Evolutionary conservation across 495 filamentous ascomycete genomes (phyloP).

Genomic region (Lindgomyces ingoldianus): DNA sequence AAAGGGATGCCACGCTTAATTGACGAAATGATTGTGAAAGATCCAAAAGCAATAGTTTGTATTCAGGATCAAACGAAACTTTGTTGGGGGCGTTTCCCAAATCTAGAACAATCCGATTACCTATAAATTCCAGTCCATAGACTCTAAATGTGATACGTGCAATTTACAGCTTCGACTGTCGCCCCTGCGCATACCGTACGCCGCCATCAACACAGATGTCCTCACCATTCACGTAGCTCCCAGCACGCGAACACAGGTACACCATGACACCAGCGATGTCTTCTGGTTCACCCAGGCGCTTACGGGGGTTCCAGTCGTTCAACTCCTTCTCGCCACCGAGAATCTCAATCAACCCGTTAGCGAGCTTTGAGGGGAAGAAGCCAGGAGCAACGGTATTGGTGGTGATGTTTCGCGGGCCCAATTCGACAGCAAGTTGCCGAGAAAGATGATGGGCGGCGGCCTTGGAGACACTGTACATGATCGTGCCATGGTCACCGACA

Average conservation of each 20-base stretch:
- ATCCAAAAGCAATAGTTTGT: too few species aligned
- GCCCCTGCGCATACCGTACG: slow-evolving; percentile 21
- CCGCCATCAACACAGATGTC: slow-evolving; percentile 44
- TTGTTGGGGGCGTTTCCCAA: too few species aligned
- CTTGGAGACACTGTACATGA: slow-evolving; percentile 51
- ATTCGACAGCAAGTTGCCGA: slow-evolving; percentile 47
- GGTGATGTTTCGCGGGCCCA: slow-evolving; percentile 49
- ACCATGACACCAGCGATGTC: slow-evolving; percentile 50
- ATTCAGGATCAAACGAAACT: too few species aligned
- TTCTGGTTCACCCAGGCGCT: slow-evolving; percentile 46
- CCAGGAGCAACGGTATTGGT: slow-evolving; percentile 49
- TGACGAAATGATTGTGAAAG: too few species aligned
- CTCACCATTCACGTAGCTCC: slow-evolving; percentile 43
- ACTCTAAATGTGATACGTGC: too few species aligned
- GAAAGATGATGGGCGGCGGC: slow-evolving; percentile 50
- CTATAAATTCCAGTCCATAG: background rate
- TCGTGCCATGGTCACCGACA: slow-evolving; percentile 49
- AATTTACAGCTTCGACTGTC: slow-evolving; percentile 34
- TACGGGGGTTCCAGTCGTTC: slow-evolving; percentile 42
- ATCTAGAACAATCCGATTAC: too few species aligned
- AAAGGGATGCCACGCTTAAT: too few species aligned
- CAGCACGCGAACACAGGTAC: slow-evolving; percentile 45
- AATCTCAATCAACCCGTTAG: slow-evolving; percentile 48
- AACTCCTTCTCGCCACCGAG: slow-evolving; percentile 43
- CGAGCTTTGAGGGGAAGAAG: slow-evolving; percentile 51